These are phyloP conservation scores for Trypanosoma melophagium DNA, from an alignment of 208 protist species.

Conservation along the genomic window DNA sequence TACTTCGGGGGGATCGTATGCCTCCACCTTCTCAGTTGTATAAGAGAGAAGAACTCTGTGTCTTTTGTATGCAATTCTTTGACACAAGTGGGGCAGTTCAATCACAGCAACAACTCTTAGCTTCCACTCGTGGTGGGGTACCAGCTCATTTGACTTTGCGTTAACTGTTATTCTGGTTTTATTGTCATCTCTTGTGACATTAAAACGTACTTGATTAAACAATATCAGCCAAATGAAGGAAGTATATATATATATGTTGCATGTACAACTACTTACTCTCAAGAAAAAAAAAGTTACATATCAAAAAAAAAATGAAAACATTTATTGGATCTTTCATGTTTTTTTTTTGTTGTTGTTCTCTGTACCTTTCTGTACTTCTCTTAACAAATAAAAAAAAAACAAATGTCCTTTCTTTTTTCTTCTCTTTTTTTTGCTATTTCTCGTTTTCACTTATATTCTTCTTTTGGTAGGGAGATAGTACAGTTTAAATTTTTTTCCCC, in stretches of 20 bases:
- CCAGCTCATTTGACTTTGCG: constrained; percentile 74
- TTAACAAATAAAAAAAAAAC: too few relatives aligned
- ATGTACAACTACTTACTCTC: too few relatives aligned
- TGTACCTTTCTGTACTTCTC: too few relatives aligned
- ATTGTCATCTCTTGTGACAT: background rate
- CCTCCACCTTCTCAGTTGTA: constrained; percentile 91
- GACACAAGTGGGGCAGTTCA: constrained; percentile 83
- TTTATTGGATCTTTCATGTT: background rate
- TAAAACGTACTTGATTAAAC: too few relatives aligned
- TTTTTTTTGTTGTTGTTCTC: constrained; percentile 1
- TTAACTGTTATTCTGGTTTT: constrained; percentile 18
- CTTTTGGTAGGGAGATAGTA: background rate
- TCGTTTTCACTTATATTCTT: background rate
- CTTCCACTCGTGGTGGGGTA: constrained; percentile 85
- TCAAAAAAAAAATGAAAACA: too few relatives aligned
- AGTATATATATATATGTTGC: too few relatives aligned
- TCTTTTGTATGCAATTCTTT: constrained; percentile 95
- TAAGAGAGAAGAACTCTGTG: constrained; percentile 89
- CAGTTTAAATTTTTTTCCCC: too few relatives aligned
- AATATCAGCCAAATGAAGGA: too few relatives aligned
- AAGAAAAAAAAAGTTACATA: too few relatives aligned
- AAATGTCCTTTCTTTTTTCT: too few relatives aligned
- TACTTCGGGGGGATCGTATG: constrained; percentile 80
- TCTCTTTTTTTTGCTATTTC: background rate
- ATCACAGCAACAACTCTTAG: constrained; percentile 85